Evolutionary conservation across 2,329 filamentous ascomycete species (phyloP).

Genomic region (Fusarium sp.): DNA sequence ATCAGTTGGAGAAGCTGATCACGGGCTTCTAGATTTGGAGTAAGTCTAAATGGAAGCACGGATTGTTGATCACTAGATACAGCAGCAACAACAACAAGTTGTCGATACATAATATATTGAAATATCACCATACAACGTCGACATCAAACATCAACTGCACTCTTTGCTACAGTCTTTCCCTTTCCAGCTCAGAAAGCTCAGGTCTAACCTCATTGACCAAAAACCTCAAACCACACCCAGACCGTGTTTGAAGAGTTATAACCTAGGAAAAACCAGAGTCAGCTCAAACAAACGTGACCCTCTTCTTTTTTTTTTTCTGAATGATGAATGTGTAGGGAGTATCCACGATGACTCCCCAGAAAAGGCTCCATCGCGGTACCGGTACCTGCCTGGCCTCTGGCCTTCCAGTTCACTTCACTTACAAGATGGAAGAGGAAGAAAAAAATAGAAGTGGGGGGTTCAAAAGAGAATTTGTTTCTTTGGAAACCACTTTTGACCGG

Average conservation of each 20-base stretch:
- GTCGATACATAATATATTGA: too few relatives aligned
- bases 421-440: slow-evolving; percentile 25
- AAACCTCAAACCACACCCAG: slow-evolving; percentile 32
- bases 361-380: slow-evolving; percentile 33
- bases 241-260: slow-evolving; percentile 34
- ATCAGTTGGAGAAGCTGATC: slow-evolving; percentile 33
- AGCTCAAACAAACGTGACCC: slow-evolving; percentile 36
- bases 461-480: too few relatives aligned
- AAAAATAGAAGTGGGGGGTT: slow-evolving; percentile 24
- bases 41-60: slow-evolving; percentile 25
- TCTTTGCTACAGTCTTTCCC: slow-evolving; percentile 25
- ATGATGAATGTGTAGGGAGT: neutral
- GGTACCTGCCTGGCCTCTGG: slow-evolving; percentile 31
- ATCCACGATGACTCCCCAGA: slow-evolving; percentile 36
- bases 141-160: slow-evolving; percentile 7
- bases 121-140: slow-evolving; percentile 7
- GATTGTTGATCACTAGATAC: slow-evolving; percentile 23
- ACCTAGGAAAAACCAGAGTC: neutral
- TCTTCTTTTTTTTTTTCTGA: slow-evolving; percentile 35
- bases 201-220: slow-evolving; percentile 11
- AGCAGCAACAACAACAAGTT: too few relatives aligned
- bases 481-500: slow-evolving; percentile 24
- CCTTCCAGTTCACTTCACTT: slow-evolving; percentile 19
- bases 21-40: slow-evolving; percentile 29
- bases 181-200: slow-evolving; percentile 11